Evolutionary conservation across 805 yeast species (phyloP).

Genomic region (Kuraishia capsulata): DNA sequence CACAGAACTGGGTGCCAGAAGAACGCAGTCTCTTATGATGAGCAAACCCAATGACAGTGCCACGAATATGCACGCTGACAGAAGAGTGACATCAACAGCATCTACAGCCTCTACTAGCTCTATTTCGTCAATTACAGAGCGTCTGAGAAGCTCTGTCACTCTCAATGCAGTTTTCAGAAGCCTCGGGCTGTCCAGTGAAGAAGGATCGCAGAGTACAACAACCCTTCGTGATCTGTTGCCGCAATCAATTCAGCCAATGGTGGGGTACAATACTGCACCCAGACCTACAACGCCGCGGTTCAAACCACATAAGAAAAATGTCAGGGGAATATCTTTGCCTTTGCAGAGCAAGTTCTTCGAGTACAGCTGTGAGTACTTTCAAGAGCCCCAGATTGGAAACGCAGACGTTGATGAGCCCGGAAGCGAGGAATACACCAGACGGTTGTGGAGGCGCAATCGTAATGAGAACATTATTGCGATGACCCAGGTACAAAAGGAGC

Average conservation of each 20-base stretch:
- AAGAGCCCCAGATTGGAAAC: conserved; percentile 89
- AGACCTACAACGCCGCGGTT: conserved; percentile 54
- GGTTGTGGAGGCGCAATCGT: conserved; percentile 84
- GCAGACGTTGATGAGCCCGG: conserved; percentile 89
- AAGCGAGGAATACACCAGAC: conserved; percentile 69
- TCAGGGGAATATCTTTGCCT: conserved; percentile 42
- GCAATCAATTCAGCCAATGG: not conserved
- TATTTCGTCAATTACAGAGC: conserved; percentile 10
- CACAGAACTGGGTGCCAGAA: not conserved
- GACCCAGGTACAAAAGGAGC: conserved; percentile 82
- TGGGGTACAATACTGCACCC: conserved; percentile 30
- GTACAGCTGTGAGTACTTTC: conserved; percentile 83
- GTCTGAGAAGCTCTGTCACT: conserved; percentile 10
- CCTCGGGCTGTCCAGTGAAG: conserved; percentile 13
- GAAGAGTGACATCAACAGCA: conserved; percentile 7
- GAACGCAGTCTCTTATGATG: conserved; percentile 1
- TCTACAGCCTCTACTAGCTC: conserved; percentile 14
- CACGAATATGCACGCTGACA: conserved; percentile 1
- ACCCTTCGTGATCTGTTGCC: not conserved
- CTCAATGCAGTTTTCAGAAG: conserved; percentile 12
- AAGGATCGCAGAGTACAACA: conserved; percentile 7
- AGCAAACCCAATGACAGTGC: not conserved
- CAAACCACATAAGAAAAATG: conserved; percentile 17
- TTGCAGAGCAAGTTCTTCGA: conserved; percentile 57
- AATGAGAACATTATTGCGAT: conserved; percentile 80